Evolutionary conservation across 305 asterid species (phyloP).

Genomic region (Fraxinus xanthoxyloides): DNA sequence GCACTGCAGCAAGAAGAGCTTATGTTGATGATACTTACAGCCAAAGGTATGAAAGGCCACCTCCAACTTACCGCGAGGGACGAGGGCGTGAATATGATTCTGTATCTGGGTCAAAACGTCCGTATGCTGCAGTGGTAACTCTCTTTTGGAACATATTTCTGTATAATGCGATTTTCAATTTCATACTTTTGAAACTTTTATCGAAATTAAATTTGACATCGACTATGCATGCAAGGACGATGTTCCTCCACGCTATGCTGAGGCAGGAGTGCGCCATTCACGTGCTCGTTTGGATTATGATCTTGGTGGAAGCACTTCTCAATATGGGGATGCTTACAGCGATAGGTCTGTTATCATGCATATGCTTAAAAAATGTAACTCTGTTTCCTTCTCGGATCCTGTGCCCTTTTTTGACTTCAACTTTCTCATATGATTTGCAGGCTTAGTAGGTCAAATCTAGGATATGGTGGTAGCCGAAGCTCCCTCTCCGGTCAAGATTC

Average conservation of each 20-base stretch:
- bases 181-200: neutral
- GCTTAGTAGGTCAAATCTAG: constrained; percentile 75
- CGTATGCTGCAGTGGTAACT: constrained; percentile 72
- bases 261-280: constrained; percentile 76
- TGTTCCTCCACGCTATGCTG: constrained; percentile 75
- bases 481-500: constrained; percentile 79
- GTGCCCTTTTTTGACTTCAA: neutral
- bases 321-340: constrained; percentile 75
- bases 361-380: neutral
- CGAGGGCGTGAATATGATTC: constrained; percentile 76
- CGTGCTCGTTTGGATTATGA: constrained; percentile 94
- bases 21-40: constrained; percentile 78
- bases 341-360: constrained; percentile 53
- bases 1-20: constrained; percentile 67
- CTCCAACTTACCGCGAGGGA: constrained; percentile 68
- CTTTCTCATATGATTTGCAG: constrained; percentile 29
- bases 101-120: constrained; percentile 83
- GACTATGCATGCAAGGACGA: constrained; percentile 59
- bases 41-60: constrained; percentile 90
- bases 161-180: neutral
- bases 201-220: constrained; percentile 12
- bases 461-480: constrained; percentile 74
- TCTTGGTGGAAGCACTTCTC: constrained; percentile 62
- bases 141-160: constrained; percentile 8
- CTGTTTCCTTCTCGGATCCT: neutral